Evolutionary conservation across 1,139 yeast genomes (phyloP), one percentile per base, ranked within the genome.

Genomic region (Scheffersomyces segobiensis): DNA sequence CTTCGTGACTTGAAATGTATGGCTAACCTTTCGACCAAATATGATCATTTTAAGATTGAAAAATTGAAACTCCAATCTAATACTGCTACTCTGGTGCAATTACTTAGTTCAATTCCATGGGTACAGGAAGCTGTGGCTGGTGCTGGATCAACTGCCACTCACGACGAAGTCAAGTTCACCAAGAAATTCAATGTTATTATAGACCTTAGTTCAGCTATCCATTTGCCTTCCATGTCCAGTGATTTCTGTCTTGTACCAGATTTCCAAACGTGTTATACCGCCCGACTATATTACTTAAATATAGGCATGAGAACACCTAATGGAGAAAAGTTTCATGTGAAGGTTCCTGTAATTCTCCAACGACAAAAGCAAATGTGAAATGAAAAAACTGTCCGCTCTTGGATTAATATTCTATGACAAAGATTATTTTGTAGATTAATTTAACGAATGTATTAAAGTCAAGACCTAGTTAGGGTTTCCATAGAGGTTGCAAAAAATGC

Each of bases 211-310:
- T 65, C 67, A 26, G 66, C 68, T 3, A 56, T 60, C 14, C 51
- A 57, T 7, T 58, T 49, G 26, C 53, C 54, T 1, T 52, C 59
- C 18, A 51, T 55, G 7, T 53, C 63, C 0, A 58, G 60, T 2
- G 72, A 72, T n/a, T 72, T 75, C 55, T 72, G 76, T 52, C 65
- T 79, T 22, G 69, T 77, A 4, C 83, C 83, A 0, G 79, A 75
- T 53, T 79, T 78, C 62, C 82, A 79, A 63, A 61, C 65, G 10
- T 78, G 82, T 60, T 67, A 71, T 47, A 57, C 76, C 60, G 71
- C 80, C 2, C 63, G 83, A 52, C 52, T 77, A 10, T 78, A 79
- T 59, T 76, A 75, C 58, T 59, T 77, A 46, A 71, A 72, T 46
- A 63, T 79, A n/a, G 66, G 62, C 46, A 62, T 78, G 56, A 73